Evolutionary conservation across 208 protist species (phyloP).

Genomic region (Trichomonas vaginalis): DNA sequence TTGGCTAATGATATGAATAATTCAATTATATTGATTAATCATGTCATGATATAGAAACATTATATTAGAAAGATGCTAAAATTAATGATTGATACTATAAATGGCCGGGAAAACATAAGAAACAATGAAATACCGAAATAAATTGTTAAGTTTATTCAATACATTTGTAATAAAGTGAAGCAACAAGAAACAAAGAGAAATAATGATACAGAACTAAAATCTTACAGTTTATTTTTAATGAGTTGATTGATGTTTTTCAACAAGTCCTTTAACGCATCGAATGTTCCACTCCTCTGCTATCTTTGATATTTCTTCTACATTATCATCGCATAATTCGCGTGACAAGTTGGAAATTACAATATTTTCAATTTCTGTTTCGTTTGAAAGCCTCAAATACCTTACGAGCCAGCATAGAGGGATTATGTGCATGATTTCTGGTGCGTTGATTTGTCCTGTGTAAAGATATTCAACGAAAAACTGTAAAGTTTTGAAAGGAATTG

Average conservation of each 20-base stretch:
- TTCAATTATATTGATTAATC: too few species aligned
- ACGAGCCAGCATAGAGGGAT: neutral
- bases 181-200: too few species aligned
- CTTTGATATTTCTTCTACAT: neutral
- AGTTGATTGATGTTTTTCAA: neutral
- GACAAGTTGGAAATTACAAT: neutral
- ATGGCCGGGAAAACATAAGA: too few species aligned
- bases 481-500: neutral
- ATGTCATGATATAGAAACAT: too few species aligned
- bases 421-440: neutral
- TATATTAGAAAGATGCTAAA: too few species aligned
- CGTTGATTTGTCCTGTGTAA: neutral
- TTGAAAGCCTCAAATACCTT: neutral
- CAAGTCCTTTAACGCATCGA: neutral
- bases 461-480: conserved; percentile 4
- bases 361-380: conserved; percentile 7
- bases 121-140: too few species aligned
- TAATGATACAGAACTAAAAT: neutral
- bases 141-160: too few species aligned
- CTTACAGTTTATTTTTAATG: neutral
- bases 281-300: neutral
- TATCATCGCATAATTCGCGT: neutral
- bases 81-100: too few species aligned
- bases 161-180: too few species aligned
- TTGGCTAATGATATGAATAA: too few species aligned